Base-by-base conservation (phyloP, 1,284 basidiomycete species). In the Ceratobasidium sp. region DNA sequence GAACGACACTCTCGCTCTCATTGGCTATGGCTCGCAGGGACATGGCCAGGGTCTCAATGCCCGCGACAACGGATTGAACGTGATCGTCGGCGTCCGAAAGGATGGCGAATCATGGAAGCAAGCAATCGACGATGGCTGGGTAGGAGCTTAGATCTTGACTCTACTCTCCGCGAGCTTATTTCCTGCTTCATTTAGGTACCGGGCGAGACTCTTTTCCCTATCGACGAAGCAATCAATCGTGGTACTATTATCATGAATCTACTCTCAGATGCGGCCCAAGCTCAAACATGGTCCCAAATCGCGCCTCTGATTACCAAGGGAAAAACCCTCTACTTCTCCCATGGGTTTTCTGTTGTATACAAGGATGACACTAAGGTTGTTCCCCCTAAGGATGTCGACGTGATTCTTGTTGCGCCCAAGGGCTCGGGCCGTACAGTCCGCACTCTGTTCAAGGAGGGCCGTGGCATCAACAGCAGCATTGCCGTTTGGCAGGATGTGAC, bases 201-300 rank as follows among this genome's bases (percentile, higher is more conserved):
- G 57, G 96, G 95, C 75, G 90, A 98, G 86, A 98, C 92, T 74
- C 88, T 99, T 75, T 99, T 99, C 86, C 85, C 95, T 76, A 98
- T 99, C 76, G 93, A 98, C 76, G 95, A 98, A 80, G 97, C 97
- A 73, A 98, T 98, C 80, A 84, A 90, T 74, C 87, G 85, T 75
- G 97, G 96, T 59, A 97, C 96, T 44, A 97, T 98, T 84, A 93
- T 99, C 86, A 99, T 99, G 97, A 98, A 98, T 86, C 85, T 99
- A 70, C 88, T 99, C 75, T 98, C 95, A 66, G 97, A 99, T 78
- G 97, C 97, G 60, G 96, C 96, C 33, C 97, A 99, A 82, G 95
- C 93, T 33, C 86, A 90, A 78, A 98, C 95, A 42, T 99, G 96
- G 96, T 83, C 88, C 56, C 82, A 85, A 71, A 77, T 99, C 76